Conservation (phyloP, 192 early-diverging fungal species). For the Umbelopsis sp. region DNA sequence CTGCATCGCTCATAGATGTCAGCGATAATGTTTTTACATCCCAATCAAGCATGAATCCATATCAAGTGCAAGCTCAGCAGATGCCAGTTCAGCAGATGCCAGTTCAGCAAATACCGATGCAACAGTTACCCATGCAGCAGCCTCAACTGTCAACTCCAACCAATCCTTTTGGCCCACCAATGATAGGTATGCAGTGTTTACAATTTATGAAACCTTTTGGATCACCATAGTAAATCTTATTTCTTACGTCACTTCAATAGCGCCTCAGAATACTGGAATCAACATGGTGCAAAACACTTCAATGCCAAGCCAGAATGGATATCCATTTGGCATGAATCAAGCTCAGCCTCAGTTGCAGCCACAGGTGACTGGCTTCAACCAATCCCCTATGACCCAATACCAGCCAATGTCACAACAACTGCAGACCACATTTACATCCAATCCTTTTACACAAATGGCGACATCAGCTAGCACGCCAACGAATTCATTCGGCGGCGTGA, state of each 20-base stretch:
- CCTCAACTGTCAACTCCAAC: constrained; percentile 25
- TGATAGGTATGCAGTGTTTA: constrained; percentile 12
- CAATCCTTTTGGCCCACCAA: constrained; percentile 2
- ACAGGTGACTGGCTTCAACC: constrained; percentile 26
- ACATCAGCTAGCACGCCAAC: constrained; percentile 21
- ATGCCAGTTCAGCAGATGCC: constrained; percentile 7
- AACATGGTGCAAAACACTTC: constrained; percentile 38
- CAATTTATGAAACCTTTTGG: neutral
- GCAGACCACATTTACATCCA: constrained; percentile 2
- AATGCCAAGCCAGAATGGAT: constrained; percentile 30
- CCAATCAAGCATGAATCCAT: neutral
- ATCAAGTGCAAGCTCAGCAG: constrained; percentile 7
- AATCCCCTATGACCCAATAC: constrained; percentile 22
- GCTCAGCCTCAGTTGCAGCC: constrained; percentile 39
- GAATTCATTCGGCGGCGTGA: constrained; percentile 9
- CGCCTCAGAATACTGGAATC: constrained; percentile 13
- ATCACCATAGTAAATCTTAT: neutral
- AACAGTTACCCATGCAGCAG: constrained; percentile 30
- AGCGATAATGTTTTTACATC: neutral
- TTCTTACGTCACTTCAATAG: neutral
- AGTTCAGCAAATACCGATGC: constrained; percentile 12
- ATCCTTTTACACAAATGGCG: constrained; percentile 7
- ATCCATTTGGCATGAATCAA: constrained; percentile 34
- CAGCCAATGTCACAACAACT: constrained; percentile 31
- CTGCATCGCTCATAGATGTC: neutral